Percentiles rank a stretch among this genome's conserved stretches.
Conservation (phyloP, 148 eudicot species). For the Cornus suecica region DNA sequence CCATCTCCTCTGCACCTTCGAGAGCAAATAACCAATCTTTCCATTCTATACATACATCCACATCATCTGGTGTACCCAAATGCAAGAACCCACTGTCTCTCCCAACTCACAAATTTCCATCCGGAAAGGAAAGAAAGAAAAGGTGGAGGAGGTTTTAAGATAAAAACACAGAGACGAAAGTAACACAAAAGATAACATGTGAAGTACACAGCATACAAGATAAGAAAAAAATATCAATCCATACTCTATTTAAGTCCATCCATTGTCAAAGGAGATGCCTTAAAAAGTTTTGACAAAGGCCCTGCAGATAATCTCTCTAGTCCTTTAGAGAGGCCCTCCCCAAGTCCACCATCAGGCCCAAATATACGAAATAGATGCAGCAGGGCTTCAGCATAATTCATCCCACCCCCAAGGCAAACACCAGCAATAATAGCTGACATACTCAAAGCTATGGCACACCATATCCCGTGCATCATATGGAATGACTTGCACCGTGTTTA, state of each 20-base stretch:
- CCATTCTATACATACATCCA: slow-evolving; percentile 69
- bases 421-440: slow-evolving; percentile 85
- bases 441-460: slow-evolving; percentile 80
- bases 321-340: slow-evolving; percentile 81
- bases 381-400: slow-evolving; percentile 79
- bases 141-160: neutral
- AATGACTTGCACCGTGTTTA: slow-evolving; percentile 63
- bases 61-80: slow-evolving; percentile 86
- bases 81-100: slow-evolving; percentile 45
- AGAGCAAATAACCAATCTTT: slow-evolving; percentile 93
- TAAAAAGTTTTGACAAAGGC: slow-evolving; percentile 78
- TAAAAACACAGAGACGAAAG: neutral
- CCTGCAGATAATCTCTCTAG: slow-evolving; percentile 64
- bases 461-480: slow-evolving; percentile 65
- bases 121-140: slow-evolving; percentile 24
- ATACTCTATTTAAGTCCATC: slow-evolving; percentile 45
- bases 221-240: slow-evolving; percentile 13
- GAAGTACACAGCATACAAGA: neutral
- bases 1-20: slow-evolving; percentile 69
- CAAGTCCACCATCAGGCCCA: slow-evolving; percentile 92
- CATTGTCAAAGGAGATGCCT: slow-evolving; percentile 52
- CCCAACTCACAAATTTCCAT: slow-evolving; percentile 44
- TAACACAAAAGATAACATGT: neutral
- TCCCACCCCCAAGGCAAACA: slow-evolving; percentile 90
- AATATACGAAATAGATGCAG: slow-evolving; percentile 85